Evolutionary conservation across 306 rosid species (phyloP).

Genomic region (Crataegus laevigata): DNA sequence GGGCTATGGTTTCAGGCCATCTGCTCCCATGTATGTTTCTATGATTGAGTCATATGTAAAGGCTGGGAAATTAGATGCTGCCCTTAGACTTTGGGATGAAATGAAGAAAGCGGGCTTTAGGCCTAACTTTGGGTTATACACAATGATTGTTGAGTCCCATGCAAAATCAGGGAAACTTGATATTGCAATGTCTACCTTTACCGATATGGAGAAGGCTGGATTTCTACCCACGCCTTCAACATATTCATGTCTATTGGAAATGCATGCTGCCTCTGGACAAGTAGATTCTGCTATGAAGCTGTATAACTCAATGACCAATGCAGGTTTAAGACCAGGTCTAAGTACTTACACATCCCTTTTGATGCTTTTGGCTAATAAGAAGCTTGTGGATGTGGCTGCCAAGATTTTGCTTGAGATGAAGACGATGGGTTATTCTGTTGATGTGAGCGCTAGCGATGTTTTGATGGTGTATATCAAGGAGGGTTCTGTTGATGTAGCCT

Average conservation of each 20-base stretch:
- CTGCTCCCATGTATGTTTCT: conserved; percentile 63
- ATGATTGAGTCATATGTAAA: conserved; percentile 81
- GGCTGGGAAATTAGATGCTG: conserved; percentile 88
- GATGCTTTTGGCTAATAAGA: conserved; percentile 78
- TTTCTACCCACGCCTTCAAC: conserved; percentile 93
- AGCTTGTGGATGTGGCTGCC: conserved; percentile 67
- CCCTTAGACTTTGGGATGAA: conserved; percentile 86
- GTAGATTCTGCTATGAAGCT: conserved; percentile 87
- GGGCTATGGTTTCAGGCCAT: conserved; percentile 62
- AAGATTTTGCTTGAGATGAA: conserved; percentile 91
- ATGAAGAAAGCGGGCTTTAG: conserved; percentile 82
- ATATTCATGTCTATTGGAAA: conserved; percentile 80
- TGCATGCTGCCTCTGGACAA: conserved; percentile 88
- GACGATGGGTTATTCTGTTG: conserved; percentile 85
- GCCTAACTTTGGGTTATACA: conserved; percentile 93
- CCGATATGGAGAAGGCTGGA: conserved; percentile 95
- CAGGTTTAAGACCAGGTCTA: conserved; percentile 78
- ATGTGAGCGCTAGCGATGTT: conserved; percentile 87
- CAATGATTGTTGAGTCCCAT: conserved; percentile 78
- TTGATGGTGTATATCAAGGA: conserved; percentile 94
- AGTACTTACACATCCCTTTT: conserved; percentile 76
- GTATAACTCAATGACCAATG: conserved; percentile 85
- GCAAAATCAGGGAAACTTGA: conserved; percentile 95
- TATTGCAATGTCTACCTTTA: conserved; percentile 71
- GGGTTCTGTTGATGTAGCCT: conserved; percentile 79